Evolutionary conservation across 352 stramenopile genomes (phyloP), one percentile per base, ranked within the genome.

Genomic region (Labyrinthula sp.): DNA sequence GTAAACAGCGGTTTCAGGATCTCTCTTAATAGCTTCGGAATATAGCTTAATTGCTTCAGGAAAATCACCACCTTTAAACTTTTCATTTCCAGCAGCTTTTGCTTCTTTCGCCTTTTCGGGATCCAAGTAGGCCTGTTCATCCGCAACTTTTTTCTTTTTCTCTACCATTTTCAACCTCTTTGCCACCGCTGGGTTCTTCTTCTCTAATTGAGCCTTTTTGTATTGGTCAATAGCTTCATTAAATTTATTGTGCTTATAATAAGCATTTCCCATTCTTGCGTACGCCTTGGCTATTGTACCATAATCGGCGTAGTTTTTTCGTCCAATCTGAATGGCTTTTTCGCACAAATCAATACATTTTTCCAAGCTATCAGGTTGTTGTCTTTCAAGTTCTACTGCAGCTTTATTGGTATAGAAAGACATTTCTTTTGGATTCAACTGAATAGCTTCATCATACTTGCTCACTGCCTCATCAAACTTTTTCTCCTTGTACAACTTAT

Each of bases 11-110:
- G 84, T 95, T 15, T 78, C 85, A 12, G 89, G 89, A 59, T 95
- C 81, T 36, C 89, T 77, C 66, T 97, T 96, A 48, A 97, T 92
- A n/a, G 91, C 91, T 62, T 99, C 88, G 61, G 69, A 86, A 71
- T 93, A 94, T 38, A 79, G 68, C 52, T 78, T 68, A 35, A 95
- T 82, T 1, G 83, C 79, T 47, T 80, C 64, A 6, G 70, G 68
- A 66, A 91, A 98, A 21, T 95, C 69, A 48, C 88, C 77, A 31
- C 69, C 70, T 57, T 93, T 89, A 67, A 99, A 98, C 27, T 77
- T 70, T 29, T 93, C 83, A 62, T 98, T 98, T 45, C 89, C 91
- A 40, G 84, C 69, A 66, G 95, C 88, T 71, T 98, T 99, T 26
- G 87, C 87, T 45, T 84, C 78, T 35, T 94, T 63, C 1, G 80